Conservation (phyloP, 805 yeast genomes). For the Torulaspora maleeae region DNA sequence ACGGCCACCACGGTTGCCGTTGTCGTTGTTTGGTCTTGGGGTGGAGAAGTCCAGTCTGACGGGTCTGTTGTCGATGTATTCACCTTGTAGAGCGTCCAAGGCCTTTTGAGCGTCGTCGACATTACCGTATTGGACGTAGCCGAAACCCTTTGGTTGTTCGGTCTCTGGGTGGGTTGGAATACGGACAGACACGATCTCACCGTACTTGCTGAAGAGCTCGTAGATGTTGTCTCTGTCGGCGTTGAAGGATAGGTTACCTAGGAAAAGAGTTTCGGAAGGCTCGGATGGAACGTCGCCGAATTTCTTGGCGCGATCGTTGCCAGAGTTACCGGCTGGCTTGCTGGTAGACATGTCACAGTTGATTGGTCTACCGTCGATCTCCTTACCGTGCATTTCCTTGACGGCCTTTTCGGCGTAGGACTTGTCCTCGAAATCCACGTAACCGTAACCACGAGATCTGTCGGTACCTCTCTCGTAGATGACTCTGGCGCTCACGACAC, state of each 20-base stretch:
- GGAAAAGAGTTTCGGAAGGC: conserved; percentile 93
- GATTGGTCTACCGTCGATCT: conserved; percentile 95
- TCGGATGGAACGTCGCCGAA: conserved; percentile 87
- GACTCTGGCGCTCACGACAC: conserved; percentile 85
- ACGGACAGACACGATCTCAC: conserved; percentile 83
- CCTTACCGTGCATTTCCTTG: conserved; percentile 80
- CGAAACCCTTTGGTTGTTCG: conserved; percentile 98
- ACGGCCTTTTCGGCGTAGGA: conserved; percentile 83
- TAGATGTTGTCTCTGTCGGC: conserved; percentile 76
- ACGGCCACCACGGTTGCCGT: conserved; percentile 38
- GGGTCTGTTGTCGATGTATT: conserved; percentile 83
- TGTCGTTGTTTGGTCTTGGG: conserved; percentile 63
- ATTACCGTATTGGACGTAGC: conserved; percentile 86
- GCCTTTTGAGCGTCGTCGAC: conserved; percentile 91
- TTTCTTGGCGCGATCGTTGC: conserved; percentile 74
- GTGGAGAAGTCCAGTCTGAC: conserved; percentile 93
- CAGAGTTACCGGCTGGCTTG: conserved; percentile 60
- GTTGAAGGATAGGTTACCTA: conserved; percentile 93
- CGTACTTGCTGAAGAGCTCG: conserved; percentile 69
- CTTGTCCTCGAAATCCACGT: conserved; percentile 84
- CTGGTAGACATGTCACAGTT: conserved; percentile 88
- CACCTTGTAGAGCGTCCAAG: conserved; percentile 80
- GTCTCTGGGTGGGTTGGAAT: conserved; percentile 98
- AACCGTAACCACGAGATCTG: conserved; percentile 95
- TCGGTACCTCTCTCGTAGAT: conserved; percentile 89